Percentiles rank a stretch among this genome's conserved stretches.
These are phyloP conservation scores for Polymyxa betae DNA, from an alignment of 208 protist species.

Conservation along the genomic window DNA sequence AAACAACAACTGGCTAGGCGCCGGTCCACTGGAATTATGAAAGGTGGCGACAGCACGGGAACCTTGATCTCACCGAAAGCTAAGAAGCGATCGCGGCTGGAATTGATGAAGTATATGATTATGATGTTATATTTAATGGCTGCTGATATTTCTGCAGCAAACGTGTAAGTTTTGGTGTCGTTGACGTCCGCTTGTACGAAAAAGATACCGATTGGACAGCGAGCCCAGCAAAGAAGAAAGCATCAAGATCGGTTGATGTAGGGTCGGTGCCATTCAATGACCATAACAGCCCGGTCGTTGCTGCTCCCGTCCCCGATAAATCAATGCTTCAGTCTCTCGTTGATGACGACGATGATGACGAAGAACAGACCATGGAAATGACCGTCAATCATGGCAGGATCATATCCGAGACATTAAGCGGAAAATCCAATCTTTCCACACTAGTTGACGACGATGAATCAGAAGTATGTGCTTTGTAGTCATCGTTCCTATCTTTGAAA, in stretches of 20 bases:
- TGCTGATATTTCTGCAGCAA: background rate
- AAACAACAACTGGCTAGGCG: background rate
- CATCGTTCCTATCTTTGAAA: background rate
- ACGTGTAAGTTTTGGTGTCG: background rate
- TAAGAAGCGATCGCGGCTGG: background rate
- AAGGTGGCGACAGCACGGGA: constrained; percentile 18
- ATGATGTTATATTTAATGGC: background rate
- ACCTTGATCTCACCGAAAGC: constrained; percentile 22
- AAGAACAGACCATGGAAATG: constrained; percentile 45
- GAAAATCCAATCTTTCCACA: background rate
- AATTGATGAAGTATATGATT: background rate
- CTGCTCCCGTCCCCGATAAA: too few species aligned
- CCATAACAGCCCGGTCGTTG: background rate
- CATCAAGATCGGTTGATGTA: background rate
- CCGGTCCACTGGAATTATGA: constrained; percentile 32
- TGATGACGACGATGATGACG: constrained; percentile 21
- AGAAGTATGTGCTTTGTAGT: background rate
- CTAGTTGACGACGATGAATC: background rate
- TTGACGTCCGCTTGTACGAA: background rate
- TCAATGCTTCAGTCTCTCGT: too few species aligned
- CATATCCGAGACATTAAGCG: background rate
- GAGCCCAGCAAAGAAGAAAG: background rate
- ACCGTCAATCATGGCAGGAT: constrained; percentile 23
- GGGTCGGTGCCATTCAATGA: constrained; percentile 37
- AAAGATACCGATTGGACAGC: constrained; percentile 22